phyloP scores from a whole-genome alignment of 2,329 filamentous ascomycete species.

The Hypoxylon sp. region DNA sequence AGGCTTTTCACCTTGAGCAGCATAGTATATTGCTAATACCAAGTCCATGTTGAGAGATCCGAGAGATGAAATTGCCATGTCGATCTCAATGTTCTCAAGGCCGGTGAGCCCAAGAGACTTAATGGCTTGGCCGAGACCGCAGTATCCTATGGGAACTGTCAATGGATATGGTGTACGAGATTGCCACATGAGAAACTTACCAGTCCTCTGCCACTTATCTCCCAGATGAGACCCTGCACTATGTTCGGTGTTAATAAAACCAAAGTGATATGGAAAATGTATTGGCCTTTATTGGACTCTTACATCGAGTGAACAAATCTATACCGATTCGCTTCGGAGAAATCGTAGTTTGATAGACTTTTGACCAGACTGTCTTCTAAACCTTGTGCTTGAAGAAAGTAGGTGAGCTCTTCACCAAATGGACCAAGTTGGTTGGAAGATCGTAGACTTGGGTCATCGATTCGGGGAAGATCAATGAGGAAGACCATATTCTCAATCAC shows the following conservation, averaged over 20 bases:
- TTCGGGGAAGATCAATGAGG: conserved; percentile 85
- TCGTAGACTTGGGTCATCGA: conserved; percentile 48
- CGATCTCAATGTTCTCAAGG: conserved; percentile 67
- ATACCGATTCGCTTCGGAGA: conserved; percentile 73
- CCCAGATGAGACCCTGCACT: conserved; percentile 66
- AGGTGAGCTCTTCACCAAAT: conserved; percentile 75
- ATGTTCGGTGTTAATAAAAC: conserved; percentile 29
- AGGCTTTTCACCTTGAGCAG: conserved; percentile 58
- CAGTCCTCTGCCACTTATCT: conserved; percentile 54
- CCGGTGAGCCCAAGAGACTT: conserved; percentile 68
- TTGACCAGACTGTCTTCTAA: conserved; percentile 70
- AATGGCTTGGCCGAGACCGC: conserved; percentile 75
- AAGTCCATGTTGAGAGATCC: conserved; percentile 77
- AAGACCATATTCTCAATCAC: conserved; percentile 91
- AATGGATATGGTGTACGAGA: conserved; percentile 11
- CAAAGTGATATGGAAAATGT: conserved; percentile 17
- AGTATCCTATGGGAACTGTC: conserved; percentile 65
- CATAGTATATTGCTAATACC: conserved; percentile 64
- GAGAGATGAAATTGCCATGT: conserved; percentile 83
- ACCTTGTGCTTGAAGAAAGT: conserved; percentile 74
- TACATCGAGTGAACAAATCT: conserved; percentile 89
- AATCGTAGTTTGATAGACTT: conserved; percentile 83
- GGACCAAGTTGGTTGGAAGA: conserved; percentile 49
- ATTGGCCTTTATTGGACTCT: conserved; percentile 42
- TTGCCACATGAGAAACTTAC: conserved; percentile 41